These are phyloP conservation scores for Akebia trifoliata DNA, from an alignment of 164 flowering plant genomes.

Conservation along the genomic window DNA sequence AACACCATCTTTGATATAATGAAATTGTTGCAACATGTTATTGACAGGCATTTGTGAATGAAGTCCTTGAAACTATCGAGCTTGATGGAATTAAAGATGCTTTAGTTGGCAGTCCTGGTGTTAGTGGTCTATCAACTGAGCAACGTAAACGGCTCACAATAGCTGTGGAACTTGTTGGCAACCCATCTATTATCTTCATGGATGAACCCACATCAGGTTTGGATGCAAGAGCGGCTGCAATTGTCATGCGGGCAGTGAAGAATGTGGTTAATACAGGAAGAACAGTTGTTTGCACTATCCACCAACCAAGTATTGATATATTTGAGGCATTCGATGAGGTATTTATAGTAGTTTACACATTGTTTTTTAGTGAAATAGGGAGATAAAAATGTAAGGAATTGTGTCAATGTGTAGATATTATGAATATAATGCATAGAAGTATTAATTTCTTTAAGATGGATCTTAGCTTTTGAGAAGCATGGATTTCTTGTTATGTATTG, in stretches of 20 bases:
- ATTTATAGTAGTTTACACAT: background rate
- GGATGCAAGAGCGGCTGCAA: constrained; percentile 86
- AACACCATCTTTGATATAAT: background rate
- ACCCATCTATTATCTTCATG: constrained; percentile 77
- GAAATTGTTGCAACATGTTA: constrained; percentile 3
- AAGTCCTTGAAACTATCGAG: constrained; percentile 73
- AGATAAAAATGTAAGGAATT: no score
- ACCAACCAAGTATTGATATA: constrained; percentile 71
- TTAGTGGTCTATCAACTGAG: constrained; percentile 73
- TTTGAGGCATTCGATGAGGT: constrained; percentile 90
- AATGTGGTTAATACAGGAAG: constrained; percentile 59
- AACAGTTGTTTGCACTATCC: constrained; percentile 66
- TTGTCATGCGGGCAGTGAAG: constrained; percentile 79
- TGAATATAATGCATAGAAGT: no score
- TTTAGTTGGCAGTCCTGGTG: constrained; percentile 69
- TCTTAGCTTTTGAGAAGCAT: no score
- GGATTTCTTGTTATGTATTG: no score
- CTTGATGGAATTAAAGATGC: constrained; percentile 60
- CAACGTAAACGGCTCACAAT: constrained; percentile 79
- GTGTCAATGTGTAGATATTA: no score
- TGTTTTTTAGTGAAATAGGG: no score
- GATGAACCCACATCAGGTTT: constrained; percentile 85
- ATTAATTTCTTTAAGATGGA: no score
- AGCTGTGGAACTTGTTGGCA: constrained; percentile 82
- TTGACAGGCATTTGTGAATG: constrained; percentile 59